Base-by-base conservation (phyloP, 2,329 filamentous ascomycete genomes). In the Apiospora marii region DNA sequence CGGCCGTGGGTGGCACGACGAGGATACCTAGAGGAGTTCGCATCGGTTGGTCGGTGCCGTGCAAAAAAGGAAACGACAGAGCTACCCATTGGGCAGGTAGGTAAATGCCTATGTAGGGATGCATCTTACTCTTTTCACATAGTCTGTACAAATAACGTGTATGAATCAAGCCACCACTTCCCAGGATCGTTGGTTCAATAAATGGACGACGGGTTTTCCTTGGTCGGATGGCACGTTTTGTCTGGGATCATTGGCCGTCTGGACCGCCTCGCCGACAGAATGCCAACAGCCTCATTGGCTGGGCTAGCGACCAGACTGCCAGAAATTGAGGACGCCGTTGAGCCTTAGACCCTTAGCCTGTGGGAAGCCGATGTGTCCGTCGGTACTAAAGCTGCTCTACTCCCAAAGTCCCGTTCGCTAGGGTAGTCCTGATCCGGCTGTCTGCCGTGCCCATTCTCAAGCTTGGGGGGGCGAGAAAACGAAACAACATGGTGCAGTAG, bases 151-250 rank as follows among this genome's bases (percentile, higher is more conserved):
- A 22, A 37, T 27, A 37, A 61, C 53, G 53, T 37, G 53, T 34
- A 61, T 61, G 53, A 61, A 61, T 61, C 53, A 61, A 61, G 53
- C 53, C 53, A 19, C 27, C 53, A 41, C 58, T 16, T 34, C 30
- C 34, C 41, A 64, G 34, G 19, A 41, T 61, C 58, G 58, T 64
- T n/a, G 58, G 58, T n/a, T 10, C 10, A 37, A 41, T 64, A 41
- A 41, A 22, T 64, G 34, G 12, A 24, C 34, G 12, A 24, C 34
- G 34, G 53, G 53, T 7, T 61, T 37, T 61, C 14, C 30, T 61
- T 61, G 30, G 53, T 61, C 53, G 53, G 53, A 61, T 37, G 53
- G 53, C 53, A 61, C 53, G 58, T 64, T 64, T 64, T 41, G 34
- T 64, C 34, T 64, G 58, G 34, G 30, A 24, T 64, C 30, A 37